These are phyloP conservation scores for Fusarium pseudograminearum DNA, from an alignment of 2,329 filamentous ascomycete species.

Conservation along the genomic window DNA sequence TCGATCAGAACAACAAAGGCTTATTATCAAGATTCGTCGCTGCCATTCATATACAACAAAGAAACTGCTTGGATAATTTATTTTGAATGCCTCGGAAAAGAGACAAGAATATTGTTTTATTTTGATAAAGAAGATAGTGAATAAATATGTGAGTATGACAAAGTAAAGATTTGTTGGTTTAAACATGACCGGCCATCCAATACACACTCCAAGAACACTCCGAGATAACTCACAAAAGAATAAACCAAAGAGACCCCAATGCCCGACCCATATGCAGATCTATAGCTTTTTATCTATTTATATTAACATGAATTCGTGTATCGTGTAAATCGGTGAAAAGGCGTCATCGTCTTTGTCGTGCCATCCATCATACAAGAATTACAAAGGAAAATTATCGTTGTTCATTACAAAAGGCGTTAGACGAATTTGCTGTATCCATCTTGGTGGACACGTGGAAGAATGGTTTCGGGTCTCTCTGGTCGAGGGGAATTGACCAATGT, in stretches of 20 bases:
- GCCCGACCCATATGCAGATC: conserved; percentile 3
- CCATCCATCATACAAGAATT: conserved; percentile 6
- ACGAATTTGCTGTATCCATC: conserved; percentile 25
- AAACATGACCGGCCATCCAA: background rate
- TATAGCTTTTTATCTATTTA: conserved; percentile 29
- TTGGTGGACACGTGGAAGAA: conserved; percentile 25
- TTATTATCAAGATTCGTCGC: background rate
- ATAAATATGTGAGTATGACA: background rate
- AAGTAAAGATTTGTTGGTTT: background rate
- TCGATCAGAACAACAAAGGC: background rate
- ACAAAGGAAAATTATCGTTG: conserved; percentile 11
- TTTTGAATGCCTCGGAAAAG: background rate
- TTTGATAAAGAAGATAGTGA: background rate
- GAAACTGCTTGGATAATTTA: background rate
- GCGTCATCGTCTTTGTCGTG: conserved; percentile 18
- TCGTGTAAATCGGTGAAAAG: conserved; percentile 13
- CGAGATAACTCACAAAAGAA: background rate
- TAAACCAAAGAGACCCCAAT: background rate
- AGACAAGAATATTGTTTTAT: background rate
- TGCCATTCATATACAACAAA: background rate
- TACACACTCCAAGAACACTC: background rate
- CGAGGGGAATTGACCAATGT: conserved; percentile 6
- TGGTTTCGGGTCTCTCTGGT: conserved; percentile 22
- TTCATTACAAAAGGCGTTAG: conserved; percentile 17
- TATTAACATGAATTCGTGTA: conserved; percentile 17